Evolutionary conservation across 257 asterid species (phyloP).

Genomic region (Solanum neorickii): DNA sequence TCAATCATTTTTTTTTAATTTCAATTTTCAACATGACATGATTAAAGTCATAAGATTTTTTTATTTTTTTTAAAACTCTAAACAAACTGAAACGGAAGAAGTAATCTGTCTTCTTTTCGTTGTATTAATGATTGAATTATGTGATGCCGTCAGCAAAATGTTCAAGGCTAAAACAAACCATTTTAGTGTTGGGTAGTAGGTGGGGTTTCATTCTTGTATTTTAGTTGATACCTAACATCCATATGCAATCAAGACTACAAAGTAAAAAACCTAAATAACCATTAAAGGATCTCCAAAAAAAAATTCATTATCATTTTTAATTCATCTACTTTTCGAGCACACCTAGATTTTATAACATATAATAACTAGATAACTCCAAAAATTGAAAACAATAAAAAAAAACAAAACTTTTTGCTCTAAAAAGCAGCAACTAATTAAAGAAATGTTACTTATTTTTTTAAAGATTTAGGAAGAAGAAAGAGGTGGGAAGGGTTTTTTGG

Average conservation of each 20-base stretch:
- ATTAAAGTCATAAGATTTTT: not conserved
- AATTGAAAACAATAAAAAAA: too few relatives aligned
- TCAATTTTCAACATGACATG: not conserved
- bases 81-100: too few relatives aligned
- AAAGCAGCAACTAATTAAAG: not conserved
- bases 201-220: not conserved
- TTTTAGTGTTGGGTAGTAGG: not conserved
- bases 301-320: too few relatives aligned
- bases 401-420: not conserved
- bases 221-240: not conserved
- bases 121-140: not conserved
- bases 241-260: not conserved
- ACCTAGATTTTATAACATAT: too few relatives aligned
- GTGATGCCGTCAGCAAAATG: not conserved
- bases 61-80: too few relatives aligned
- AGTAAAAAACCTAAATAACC: not conserved
- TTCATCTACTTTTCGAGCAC: not conserved
- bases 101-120: too few relatives aligned
- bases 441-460: not conserved
- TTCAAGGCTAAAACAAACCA: not conserved
- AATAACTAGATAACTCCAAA: too few relatives aligned
- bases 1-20: not conserved
- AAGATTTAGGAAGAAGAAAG: not conserved
- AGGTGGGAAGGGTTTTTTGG: too few relatives aligned
- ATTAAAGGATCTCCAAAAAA: too few relatives aligned